Conservation (phyloP, 768 basidiomycete genomes). For the Arthromyces matolae region DNA sequence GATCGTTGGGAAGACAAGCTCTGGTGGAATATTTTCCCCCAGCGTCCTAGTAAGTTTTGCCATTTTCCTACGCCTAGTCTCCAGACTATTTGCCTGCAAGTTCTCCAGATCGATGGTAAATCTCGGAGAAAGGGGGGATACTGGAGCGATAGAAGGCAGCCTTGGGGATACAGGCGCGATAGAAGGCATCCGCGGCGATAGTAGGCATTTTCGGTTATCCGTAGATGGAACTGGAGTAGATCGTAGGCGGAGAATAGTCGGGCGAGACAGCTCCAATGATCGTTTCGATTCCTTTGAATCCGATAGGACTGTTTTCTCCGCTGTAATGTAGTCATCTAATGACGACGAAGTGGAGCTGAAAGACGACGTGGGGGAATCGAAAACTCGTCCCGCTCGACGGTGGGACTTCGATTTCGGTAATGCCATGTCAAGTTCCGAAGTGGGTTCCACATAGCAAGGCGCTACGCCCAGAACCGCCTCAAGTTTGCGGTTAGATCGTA, state of each 20-base stretch:
- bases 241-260: conserved; percentile 18
- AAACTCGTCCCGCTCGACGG: conserved; percentile 21
- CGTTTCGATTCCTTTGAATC: conserved; percentile 14
- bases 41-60: conserved; percentile 50
- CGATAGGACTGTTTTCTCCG: conserved; percentile 1
- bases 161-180: conserved; percentile 16
- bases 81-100: conserved; percentile 25
- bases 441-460: conserved; percentile 31
- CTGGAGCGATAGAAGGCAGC: conserved; percentile 13
- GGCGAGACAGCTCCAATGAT: conserved; percentile 14
- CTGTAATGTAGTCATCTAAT: not conserved
- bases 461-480: conserved; percentile 48
- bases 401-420: conserved; percentile 5
- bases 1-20: conserved; percentile 36
- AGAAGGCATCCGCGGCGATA: conserved; percentile 15
- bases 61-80: conserved; percentile 37
- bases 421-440: not conserved
- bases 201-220: conserved; percentile 14
- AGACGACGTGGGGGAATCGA: conserved; percentile 19
- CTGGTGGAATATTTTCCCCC: conserved; percentile 48
- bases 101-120: conserved; percentile 18
- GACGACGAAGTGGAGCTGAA: conserved; percentile 17
- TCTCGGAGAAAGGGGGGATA: conserved; percentile 22
- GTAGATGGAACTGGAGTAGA: conserved; percentile 13
- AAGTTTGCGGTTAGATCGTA: conserved; percentile 57